Base-by-base conservation (phyloP, 1,284 basidiomycete species). In the Ganoderma multipileum region DNA sequence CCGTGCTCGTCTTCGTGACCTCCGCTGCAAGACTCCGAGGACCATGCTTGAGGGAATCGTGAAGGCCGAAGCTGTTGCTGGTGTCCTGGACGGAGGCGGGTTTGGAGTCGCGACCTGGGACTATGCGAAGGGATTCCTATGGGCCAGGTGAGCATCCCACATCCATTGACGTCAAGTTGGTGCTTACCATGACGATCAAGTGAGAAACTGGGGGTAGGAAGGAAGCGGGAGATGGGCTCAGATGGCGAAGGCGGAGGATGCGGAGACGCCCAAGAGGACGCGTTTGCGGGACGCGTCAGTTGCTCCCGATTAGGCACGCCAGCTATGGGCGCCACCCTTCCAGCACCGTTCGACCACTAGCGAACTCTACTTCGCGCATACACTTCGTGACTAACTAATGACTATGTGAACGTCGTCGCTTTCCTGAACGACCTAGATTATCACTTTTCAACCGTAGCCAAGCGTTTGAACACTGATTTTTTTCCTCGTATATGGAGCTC, bases 1-100 rank as follows among this genome's bases (percentile, higher is more conserved):
- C 76, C 3, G 82, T 81, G 73, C 85, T 84, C 52, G 84, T 83
- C 14, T 86, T 83, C 70, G 88, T 87, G 12, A 89, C 83, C 75
- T 95, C 92, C 39, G 89, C 85, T 0, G 91, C 91, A 70, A 96
- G 84, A 75, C 83, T 93, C 68, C 92, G 87, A 23, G 89, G 89
- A 2, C 95, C 95, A 80, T 94, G 89, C 42, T 85, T 84, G 63
- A 96, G 84, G 5, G 91, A 89, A 77, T 96, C 93, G 79, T 95
- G 95, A 7, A 95, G 82, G 54, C 94, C 94, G 65, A 92, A 82
- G 71, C 84, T 85, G 80, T 91, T 91, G 63, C 89, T 85, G 3
- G 91, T 95, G 77, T 90, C 85, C 68, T 87, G 82, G 69, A 93
- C 79, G 8, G 92, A 88, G 9, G 91, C 91, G n/a, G 85, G 81